Conservation (phyloP, 2,329 filamentous ascomycete genomes). For the Ceratocystis albifundus region DNA sequence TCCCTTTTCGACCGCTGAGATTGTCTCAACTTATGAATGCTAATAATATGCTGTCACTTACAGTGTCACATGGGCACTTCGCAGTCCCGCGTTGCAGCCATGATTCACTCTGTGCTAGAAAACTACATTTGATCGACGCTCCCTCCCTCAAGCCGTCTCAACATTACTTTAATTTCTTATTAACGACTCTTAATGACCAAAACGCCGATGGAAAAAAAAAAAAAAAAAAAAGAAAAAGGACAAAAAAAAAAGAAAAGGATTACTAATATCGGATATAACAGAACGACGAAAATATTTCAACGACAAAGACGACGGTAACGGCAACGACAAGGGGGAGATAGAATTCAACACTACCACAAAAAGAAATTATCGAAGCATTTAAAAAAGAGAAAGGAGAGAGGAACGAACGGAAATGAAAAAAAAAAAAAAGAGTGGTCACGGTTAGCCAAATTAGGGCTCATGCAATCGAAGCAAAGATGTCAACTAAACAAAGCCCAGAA, state of each 20-base stretch:
- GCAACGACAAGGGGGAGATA: neutral
- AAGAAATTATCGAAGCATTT: too few species aligned
- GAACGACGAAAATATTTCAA: conserved; percentile 13
- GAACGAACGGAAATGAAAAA: too few species aligned
- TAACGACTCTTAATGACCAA: conserved; percentile 1
- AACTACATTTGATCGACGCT: conserved; percentile 18
- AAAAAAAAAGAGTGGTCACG: too few species aligned
- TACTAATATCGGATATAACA: conserved; percentile 15
- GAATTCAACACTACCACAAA: too few species aligned
- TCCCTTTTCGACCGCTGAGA: neutral
- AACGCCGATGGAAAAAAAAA: too few species aligned
- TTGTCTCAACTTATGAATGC: neutral
- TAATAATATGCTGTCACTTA: conserved; percentile 3
- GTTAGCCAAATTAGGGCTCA: too few species aligned
- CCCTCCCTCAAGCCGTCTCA: neutral
- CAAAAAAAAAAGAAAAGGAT: too few species aligned
- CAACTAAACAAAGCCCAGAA: too few species aligned
- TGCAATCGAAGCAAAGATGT: too few species aligned
- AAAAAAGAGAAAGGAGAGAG: too few species aligned
- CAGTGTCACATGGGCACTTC: conserved; percentile 19
- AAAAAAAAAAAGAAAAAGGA: too few species aligned
- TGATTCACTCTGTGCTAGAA: conserved; percentile 21
- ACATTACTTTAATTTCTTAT: neutral
- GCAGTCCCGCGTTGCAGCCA: conserved; percentile 18
- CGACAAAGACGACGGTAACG: neutral